Evolutionary conservation across 2,329 filamentous ascomycete genomes (phyloP).

Genomic region (Pseudomassariella vexata): DNA sequence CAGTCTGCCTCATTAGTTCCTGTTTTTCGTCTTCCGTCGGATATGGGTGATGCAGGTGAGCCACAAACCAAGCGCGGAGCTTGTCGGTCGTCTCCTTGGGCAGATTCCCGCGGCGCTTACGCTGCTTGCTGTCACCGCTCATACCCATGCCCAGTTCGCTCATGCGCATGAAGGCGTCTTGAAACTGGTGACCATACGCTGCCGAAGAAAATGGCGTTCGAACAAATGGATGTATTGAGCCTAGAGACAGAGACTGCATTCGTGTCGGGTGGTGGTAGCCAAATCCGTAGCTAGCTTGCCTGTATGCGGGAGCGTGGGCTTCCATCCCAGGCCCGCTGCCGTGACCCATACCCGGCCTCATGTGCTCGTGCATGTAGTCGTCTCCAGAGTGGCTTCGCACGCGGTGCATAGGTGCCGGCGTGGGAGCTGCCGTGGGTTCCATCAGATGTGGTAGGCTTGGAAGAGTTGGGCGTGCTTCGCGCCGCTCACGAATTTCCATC

Average conservation of each 20-base stretch:
- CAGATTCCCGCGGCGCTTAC: conserved; percentile 73
- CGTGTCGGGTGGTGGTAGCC: conserved; percentile 37
- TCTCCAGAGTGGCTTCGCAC: conserved; percentile 28
- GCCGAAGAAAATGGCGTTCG: conserved; percentile 36
- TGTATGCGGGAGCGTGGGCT: conserved; percentile 23
- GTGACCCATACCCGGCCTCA: conserved; percentile 16
- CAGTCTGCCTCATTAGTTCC: conserved; percentile 69
- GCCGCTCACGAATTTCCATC: conserved; percentile 28
- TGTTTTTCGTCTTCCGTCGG: conserved; percentile 86
- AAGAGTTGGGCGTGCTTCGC: conserved; percentile 30
- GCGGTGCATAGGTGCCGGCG: conserved; percentile 24
- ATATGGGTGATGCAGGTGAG: conserved; percentile 76
- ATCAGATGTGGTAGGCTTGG: conserved; percentile 35
- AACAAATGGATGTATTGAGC: conserved; percentile 36
- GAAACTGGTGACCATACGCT: conserved; percentile 33
- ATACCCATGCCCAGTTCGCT: conserved; percentile 32
- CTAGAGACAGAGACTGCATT: conserved; percentile 39
- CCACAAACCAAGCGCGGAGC: conserved; percentile 71
- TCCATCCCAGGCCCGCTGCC: conserved; percentile 25
- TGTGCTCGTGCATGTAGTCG: conserved; percentile 23
- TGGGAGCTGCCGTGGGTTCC: conserved; percentile 29
- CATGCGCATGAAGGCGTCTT: conserved; percentile 34
- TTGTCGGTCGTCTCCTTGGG: conserved; percentile 87
- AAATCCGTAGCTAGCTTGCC: conserved; percentile 28
- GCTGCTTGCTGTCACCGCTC: conserved; percentile 41